Base-by-base conservation (phyloP, 2,329 filamentous ascomycete genomes). In the Capronia coronata region DNA sequence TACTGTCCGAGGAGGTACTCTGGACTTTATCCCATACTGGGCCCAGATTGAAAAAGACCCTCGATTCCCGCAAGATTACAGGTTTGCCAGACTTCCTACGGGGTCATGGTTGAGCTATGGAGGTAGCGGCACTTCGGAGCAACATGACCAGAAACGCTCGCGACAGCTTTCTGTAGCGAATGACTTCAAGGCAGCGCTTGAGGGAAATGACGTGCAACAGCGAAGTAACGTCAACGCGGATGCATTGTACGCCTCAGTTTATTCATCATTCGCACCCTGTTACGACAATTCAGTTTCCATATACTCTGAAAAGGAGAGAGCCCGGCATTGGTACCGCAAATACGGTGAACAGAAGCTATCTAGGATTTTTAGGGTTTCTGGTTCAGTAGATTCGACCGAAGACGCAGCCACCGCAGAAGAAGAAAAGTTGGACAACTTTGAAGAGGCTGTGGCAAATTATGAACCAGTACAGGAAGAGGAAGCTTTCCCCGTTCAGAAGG, bases 211-310 rank as follows among this genome's bases (percentile, higher is more conserved):
- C 16, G 34, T 46, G 32, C 43, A 34, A 38, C 39, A 48, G 38
- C 39, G 27, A 37, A 34, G 21, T 23, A 37, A 44, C 7, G 11
- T 29, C 8, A 48, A 14, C 38, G 41, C 38, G 22, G 32, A 57
- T 2, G 62, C 66, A 42, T 51, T 69, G 25, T 66, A 72, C 42
- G 68, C 67, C 40, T 66, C 70, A 25, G 67, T 68, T 16, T 75
- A 72, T 54, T 74, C 72, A 2, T 73, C 71, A 9, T 75, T 75
- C 63, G 72, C 71, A 2, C 72, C 72, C 7, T 66, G 65, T 19
- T 68, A 66, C 48, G 72, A 75, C 53, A 73, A 71, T 52, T 67
- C 69, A 6, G 65, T 63, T 1, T 65, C 71, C 11, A 59, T 73
- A 37, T 54, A 73, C n/a, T 64, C 70, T 30, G 60, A 62, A n/a